Conservation (phyloP, 179 eudicot genomes). For the Vitellaria paradoxa region DNA sequence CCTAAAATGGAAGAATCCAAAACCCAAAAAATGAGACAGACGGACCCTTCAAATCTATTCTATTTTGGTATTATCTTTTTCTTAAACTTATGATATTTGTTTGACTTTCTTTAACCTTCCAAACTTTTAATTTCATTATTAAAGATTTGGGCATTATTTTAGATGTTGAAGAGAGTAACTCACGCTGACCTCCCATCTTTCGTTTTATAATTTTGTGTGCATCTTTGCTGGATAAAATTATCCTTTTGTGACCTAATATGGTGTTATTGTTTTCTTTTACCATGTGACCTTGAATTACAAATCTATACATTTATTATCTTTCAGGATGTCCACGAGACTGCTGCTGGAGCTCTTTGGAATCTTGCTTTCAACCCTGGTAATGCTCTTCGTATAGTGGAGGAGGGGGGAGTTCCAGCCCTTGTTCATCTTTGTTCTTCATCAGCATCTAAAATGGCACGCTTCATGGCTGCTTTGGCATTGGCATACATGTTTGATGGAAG, state of each 20-base stretch:
- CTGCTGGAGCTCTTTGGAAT: conserved; percentile 99
- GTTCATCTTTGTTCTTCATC: conserved; percentile 84
- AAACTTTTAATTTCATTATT: too few relatives aligned
- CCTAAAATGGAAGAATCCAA: too few relatives aligned
- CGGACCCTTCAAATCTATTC: too few relatives aligned
- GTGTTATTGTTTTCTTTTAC: neutral
- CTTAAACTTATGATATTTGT: too few relatives aligned
- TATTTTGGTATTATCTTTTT: too few relatives aligned
- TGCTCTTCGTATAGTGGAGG: conserved; percentile 93
- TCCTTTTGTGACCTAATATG: neutral
- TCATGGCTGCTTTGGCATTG: conserved; percentile 96
- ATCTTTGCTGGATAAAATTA: neutral
- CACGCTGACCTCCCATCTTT: too few relatives aligned
- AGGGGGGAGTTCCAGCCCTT: conserved; percentile 90
- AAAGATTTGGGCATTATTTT: too few relatives aligned
- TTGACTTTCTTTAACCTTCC: too few relatives aligned
- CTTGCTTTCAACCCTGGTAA: conserved; percentile 93
- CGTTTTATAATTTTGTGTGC: too few relatives aligned
- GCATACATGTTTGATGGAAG: conserved; percentile 99
- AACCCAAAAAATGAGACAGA: too few relatives aligned
- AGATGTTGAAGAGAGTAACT: too few relatives aligned
- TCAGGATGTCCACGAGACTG: conserved; percentile 98
- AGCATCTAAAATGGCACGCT: conserved; percentile 93
- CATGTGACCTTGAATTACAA: neutral
- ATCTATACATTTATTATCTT: conserved; percentile 6